phyloP scores from a whole-genome alignment of 257 asterid species.

The Voacanga thouarsii region DNA sequence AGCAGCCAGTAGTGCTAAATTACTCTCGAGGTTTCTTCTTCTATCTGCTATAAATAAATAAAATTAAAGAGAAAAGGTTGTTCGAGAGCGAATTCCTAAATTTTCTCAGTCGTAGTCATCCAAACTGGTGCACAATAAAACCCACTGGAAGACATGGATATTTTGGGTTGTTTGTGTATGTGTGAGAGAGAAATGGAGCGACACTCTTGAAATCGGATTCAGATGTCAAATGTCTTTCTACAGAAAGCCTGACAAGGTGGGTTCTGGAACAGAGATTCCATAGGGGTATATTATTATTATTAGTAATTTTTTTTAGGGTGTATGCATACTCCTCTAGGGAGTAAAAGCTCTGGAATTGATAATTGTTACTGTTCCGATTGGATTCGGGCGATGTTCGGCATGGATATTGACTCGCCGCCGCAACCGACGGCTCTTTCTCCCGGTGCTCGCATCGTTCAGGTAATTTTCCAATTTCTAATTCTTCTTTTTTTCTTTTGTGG shows the following conservation, averaged over 20 bases:
- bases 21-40: not conserved
- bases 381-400: constrained; percentile 45
- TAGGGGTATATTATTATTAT: not conserved
- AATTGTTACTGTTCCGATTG: constrained; percentile 52
- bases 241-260: not conserved
- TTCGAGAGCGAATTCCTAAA: constrained; percentile 2
- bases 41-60: too few relatives aligned
- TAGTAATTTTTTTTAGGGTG: not conserved
- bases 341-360: constrained; percentile 38
- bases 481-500: not conserved
- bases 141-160: not conserved
- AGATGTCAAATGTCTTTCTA: not conserved
- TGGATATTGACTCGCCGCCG: constrained; percentile 68
- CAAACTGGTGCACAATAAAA: not conserved
- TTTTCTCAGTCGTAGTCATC: not conserved
- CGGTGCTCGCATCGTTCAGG: constrained; percentile 56
- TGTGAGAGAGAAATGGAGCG: not conserved
- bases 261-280: not conserved
- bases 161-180: not conserved
- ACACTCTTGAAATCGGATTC: not conserved
- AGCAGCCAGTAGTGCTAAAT: too few relatives aligned
- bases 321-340: constrained; percentile 41
- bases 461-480: constrained; percentile 10
- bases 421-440: constrained; percentile 31
- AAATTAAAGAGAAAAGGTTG: not conserved